Evolutionary conservation across 1,284 basidiomycete species (phyloP).

Genomic region (Naganishia sp.): DNA sequence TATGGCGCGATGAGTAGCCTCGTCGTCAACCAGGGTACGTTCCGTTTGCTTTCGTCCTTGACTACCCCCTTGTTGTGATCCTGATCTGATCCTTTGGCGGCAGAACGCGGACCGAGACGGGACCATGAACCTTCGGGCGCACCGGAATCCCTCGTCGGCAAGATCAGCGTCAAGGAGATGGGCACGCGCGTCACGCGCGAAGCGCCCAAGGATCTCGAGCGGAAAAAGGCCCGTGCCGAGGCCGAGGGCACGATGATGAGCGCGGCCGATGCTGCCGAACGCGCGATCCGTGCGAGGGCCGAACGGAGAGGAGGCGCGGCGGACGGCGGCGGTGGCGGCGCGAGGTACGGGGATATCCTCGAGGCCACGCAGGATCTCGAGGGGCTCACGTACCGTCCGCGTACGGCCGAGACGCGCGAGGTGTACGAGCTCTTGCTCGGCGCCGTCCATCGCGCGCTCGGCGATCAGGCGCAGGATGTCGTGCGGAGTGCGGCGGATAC

Average conservation of each 20-base stretch:
- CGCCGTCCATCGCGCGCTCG: constrained; percentile 76
- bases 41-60: not conserved
- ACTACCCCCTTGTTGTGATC: not conserved
- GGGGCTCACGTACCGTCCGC: constrained; percentile 86
- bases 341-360: constrained; percentile 77
- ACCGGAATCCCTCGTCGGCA: constrained; percentile 86
- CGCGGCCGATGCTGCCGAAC: constrained; percentile 55
- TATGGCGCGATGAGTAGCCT: constrained; percentile 86
- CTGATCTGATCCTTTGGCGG: not conserved
- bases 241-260: constrained; percentile 58
- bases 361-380: constrained; percentile 92
- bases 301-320: constrained; percentile 37
- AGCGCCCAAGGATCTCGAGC: constrained; percentile 87
- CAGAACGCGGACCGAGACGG: constrained; percentile 60
- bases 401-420: constrained; percentile 89
- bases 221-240: constrained; percentile 62
- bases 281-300: constrained; percentile 49
- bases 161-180: constrained; percentile 90
- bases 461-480: constrained; percentile 94
- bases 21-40: constrained; percentile 69
- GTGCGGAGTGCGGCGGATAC: constrained; percentile 91
- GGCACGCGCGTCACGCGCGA: constrained; percentile 83
- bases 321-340: constrained; percentile 40
- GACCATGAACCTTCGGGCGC: constrained; percentile 96
- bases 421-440: constrained; percentile 92